Evolutionary conservation across 2,329 filamentous ascomycete species (phyloP).

Genomic region (Fusarium circinatum): DNA sequence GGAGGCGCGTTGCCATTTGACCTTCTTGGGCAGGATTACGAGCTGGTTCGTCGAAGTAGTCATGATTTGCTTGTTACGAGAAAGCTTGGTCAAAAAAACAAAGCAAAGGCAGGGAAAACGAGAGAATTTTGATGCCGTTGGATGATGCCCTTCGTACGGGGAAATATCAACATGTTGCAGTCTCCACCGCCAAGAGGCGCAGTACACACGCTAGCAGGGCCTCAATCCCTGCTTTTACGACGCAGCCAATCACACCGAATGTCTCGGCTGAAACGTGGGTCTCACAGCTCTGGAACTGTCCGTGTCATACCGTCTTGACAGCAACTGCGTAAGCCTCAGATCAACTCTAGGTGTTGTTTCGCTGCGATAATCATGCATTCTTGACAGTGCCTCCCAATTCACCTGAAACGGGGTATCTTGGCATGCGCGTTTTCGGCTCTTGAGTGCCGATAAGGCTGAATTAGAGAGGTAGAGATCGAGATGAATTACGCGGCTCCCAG

Average conservation of each 20-base stretch:
- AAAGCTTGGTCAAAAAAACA: background rate
- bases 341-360: background rate
- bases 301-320: background rate
- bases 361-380: background rate
- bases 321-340: background rate
- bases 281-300: background rate
- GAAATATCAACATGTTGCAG: background rate
- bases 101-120: background rate
- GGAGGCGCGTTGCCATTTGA: slow-evolving; percentile 27
- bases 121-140: slow-evolving; percentile 12
- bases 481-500: background rate
- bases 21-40: slow-evolving; percentile 10
- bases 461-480: background rate
- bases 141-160: slow-evolving; percentile 1
- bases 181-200: slow-evolving; percentile 6
- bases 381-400: background rate
- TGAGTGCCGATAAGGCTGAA: background rate
- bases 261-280: background rate
- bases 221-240: slow-evolving; percentile 1
- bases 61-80: background rate
- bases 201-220: background rate
- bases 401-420: background rate
- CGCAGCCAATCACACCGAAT: background rate
- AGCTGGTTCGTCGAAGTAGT: background rate
- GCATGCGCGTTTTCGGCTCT: background rate